Percentiles rank a stretch among this genome's conserved stretches.
phyloP scores from a whole-genome alignment of 2,329 filamentous ascomycete species.

The Colletotrichum karsti region DNA sequence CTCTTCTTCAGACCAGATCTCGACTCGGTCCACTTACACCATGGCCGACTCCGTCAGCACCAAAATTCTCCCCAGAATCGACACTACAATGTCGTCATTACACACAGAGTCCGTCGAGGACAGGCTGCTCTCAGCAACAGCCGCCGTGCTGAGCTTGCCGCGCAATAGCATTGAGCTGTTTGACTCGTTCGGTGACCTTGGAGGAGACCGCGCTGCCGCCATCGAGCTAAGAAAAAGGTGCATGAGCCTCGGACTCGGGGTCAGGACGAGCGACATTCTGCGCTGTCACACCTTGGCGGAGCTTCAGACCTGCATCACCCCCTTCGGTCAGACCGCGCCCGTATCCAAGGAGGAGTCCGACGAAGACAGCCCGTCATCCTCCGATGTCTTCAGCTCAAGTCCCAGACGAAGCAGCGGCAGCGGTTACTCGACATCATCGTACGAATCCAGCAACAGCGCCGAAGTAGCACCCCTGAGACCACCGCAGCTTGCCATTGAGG shows the following conservation, averaged over 20 bases:
- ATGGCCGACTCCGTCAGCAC: conserved; percentile 22
- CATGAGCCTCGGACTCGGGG: conserved; percentile 43
- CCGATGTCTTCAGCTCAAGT: conserved; percentile 31
- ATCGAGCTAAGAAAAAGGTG: conserved; percentile 42
- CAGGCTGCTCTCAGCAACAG: conserved; percentile 42
- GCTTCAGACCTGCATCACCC: conserved; percentile 50
- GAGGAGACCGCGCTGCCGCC: conserved; percentile 48
- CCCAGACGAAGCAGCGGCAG: conserved; percentile 19
- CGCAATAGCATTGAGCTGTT: conserved; percentile 41
- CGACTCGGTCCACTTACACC: conserved; percentile 15
- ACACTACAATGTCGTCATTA: conserved; percentile 30
- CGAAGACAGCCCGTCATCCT: conserved; percentile 18
- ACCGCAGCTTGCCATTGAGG: conserved; percentile 12
- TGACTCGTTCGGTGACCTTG: conserved; percentile 54
- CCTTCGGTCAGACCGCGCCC: conserved; percentile 26
- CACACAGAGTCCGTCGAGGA: conserved; percentile 35
- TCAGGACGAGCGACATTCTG: conserved; percentile 50
- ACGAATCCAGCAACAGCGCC: conserved; percentile 21
- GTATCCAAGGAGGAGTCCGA: conserved; percentile 24
- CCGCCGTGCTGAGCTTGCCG: conserved; percentile 46
- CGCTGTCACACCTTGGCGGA: conserved; percentile 53
- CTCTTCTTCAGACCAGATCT: conserved; percentile 19
- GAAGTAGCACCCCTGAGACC: conserved; percentile 3
- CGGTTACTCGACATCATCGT: conserved; percentile 15
- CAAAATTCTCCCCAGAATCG: conserved; percentile 32